phyloP scores from a whole-genome alignment of 1,139 yeast species.

The Torulaspora pretoriensis region DNA sequence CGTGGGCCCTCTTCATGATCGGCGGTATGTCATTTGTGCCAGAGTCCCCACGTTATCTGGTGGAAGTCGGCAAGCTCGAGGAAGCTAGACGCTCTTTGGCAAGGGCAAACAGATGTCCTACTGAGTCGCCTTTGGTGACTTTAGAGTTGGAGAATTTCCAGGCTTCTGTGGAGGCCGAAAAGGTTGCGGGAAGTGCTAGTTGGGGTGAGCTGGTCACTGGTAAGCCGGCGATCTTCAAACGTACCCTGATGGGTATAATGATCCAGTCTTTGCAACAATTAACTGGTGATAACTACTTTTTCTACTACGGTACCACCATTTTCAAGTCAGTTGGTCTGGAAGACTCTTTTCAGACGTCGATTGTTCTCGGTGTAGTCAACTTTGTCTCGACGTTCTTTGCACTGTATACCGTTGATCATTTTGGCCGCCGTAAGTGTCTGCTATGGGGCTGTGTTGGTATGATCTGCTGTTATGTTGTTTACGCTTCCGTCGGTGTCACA shows the following conservation, averaged over 20 bases:
- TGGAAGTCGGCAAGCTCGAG: constrained; percentile 50
- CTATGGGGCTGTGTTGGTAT: constrained; percentile 61
- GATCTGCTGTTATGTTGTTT: constrained; percentile 61
- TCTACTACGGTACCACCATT: constrained; percentile 75
- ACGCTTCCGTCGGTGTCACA: constrained; percentile 66
- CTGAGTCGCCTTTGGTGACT: constrained; percentile 55
- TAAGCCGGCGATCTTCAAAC: constrained; percentile 50
- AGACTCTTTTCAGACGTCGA: constrained; percentile 73
- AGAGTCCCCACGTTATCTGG: constrained; percentile 73
- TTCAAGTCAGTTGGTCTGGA: constrained; percentile 71
- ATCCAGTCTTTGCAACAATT: constrained; percentile 71
- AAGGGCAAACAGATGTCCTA: constrained; percentile 51
- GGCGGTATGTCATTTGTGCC: constrained; percentile 66
- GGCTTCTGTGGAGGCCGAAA: constrained; percentile 62
- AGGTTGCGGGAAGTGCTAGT: constrained; percentile 58
- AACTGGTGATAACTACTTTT: constrained; percentile 77
- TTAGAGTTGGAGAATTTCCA: constrained; percentile 57
- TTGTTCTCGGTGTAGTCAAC: constrained; percentile 74
- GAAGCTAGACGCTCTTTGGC: constrained; percentile 61
- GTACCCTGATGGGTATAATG: constrained; percentile 62
- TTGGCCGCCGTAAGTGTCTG: constrained; percentile 68
- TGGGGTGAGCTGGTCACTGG: constrained; percentile 66
- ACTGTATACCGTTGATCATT: constrained; percentile 59
- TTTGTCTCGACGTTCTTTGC: constrained; percentile 70
- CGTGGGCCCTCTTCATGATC: constrained; percentile 43